Evolutionary conservation across 768 basidiomycete species (phyloP).

Genomic region (Antrodiella citrinella): DNA sequence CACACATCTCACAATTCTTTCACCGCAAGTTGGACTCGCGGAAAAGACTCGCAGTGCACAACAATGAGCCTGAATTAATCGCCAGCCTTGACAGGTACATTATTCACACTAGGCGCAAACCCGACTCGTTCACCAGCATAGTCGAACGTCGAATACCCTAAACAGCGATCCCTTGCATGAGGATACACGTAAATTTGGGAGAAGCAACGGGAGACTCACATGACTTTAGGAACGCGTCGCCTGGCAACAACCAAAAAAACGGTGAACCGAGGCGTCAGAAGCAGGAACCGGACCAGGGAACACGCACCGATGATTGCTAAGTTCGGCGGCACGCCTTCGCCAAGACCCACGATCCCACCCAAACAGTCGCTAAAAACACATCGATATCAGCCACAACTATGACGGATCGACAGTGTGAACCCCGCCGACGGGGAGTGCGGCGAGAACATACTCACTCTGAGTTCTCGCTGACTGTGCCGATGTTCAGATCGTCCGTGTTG

Average conservation of each 20-base stretch:
- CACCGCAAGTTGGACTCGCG: too few species aligned
- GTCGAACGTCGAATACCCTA: conserved; percentile 58
- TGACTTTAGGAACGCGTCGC: conserved; percentile 59
- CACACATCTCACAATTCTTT: too few species aligned
- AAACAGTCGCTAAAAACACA: conserved; percentile 46
- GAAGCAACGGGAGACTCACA: conserved; percentile 43
- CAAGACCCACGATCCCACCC: conserved; percentile 42
- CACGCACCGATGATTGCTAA: conserved; percentile 43
- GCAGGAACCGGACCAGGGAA: background rate
- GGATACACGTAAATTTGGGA: too few species aligned
- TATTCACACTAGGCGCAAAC: conserved; percentile 48
- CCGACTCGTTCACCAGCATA: conserved; percentile 50
- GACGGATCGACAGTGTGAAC: too few species aligned
- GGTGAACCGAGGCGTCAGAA: too few species aligned
- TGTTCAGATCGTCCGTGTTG: conserved; percentile 44
- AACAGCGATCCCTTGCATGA: conserved; percentile 6
- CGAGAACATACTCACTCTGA: conserved; percentile 20
- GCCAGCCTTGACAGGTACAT: conserved; percentile 11
- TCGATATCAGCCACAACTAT: too few species aligned
- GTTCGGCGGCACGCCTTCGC: conserved; percentile 36
- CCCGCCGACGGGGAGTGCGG: too few species aligned
- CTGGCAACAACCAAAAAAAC: conserved; percentile 20
- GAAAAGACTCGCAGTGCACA: too few species aligned
- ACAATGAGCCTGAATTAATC: too few species aligned
- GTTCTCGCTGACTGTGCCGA: conserved; percentile 32